These are phyloP conservation scores for Backusella luteola DNA, from an alignment of 192 early-diverging fungal genomes.

Conservation along the genomic window DNA sequence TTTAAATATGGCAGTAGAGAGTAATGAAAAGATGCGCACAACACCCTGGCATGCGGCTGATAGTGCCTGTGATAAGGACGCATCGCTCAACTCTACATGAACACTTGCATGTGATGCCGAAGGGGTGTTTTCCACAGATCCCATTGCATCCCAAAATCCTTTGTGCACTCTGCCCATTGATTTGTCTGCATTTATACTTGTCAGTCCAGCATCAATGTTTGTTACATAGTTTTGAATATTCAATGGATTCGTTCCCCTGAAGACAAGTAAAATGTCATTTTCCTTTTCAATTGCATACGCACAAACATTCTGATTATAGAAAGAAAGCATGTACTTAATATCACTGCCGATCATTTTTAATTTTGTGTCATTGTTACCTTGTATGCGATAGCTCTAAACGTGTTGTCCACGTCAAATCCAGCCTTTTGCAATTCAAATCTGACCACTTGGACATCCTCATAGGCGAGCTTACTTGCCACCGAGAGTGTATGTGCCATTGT, in stretches of 20 bases:
- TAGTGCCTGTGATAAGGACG: constrained; percentile 43
- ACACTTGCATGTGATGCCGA: constrained; percentile 3
- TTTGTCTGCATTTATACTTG: constrained; percentile 15
- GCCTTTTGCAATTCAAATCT: constrained; percentile 46
- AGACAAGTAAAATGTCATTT: constrained; percentile 53
- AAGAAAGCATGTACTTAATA: neutral
- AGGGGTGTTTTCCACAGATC: constrained; percentile 25
- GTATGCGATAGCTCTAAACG: constrained; percentile 52
- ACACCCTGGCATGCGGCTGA: constrained; percentile 36
- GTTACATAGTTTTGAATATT: constrained; percentile 58
- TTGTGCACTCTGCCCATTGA: constrained; percentile 50
- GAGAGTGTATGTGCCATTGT: constrained; percentile 47
- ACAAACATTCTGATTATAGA: constrained; percentile 42
- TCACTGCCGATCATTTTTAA: neutral
- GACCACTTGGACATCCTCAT: constrained; percentile 53
- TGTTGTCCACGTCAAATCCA: constrained; percentile 49
- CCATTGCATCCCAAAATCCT: constrained; percentile 53
- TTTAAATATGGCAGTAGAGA: constrained; percentile 38
- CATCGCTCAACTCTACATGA: constrained; percentile 42
- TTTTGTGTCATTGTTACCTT: constrained; percentile 34
- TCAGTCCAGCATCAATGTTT: constrained; percentile 36
- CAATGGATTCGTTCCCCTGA: constrained; percentile 54
- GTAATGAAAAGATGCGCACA: constrained; percentile 35
- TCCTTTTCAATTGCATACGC: constrained; percentile 54
- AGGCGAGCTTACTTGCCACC: constrained; percentile 48